These are phyloP conservation scores for Panicum virgatum DNA, from an alignment of 202 grass and related monocot genomes.

Conservation along the genomic window DNA sequence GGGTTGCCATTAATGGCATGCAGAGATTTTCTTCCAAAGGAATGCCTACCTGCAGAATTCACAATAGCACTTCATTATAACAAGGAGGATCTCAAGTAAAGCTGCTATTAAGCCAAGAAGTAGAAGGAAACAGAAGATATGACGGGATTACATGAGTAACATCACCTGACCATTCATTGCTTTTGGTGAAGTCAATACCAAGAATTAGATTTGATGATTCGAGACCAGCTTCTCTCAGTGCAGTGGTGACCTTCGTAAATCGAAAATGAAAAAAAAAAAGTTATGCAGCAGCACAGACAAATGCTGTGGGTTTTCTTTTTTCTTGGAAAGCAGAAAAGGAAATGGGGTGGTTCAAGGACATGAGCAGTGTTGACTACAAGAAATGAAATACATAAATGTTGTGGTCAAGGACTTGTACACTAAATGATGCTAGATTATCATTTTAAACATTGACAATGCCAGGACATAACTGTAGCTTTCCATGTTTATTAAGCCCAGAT, in stretches of 20 bases:
- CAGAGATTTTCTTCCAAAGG: conserved; percentile 80
- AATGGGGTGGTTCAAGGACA: background rate
- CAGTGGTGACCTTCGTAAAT: conserved; percentile 64
- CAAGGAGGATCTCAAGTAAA: conserved; percentile 15
- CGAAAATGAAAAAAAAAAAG: background rate
- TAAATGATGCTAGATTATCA: background rate
- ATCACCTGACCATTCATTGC: conserved; percentile 98
- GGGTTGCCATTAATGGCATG: conserved; percentile 63
- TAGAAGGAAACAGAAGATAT: background rate
- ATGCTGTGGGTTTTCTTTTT: background rate
- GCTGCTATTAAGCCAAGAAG: conserved; percentile 14
- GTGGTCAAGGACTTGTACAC: background rate
- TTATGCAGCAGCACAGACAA: too few relatives aligned
- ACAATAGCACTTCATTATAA: conserved; percentile 22
- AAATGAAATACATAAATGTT: background rate
- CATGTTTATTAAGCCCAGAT: too few relatives aligned
- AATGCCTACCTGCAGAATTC: conserved; percentile 59
- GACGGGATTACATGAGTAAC: conserved; percentile 1
- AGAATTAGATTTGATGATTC: conserved; percentile 97
- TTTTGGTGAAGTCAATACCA: conserved; percentile 97
- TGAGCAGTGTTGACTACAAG: background rate
- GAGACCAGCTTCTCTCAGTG: conserved; percentile 89
- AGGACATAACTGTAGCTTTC: background rate
- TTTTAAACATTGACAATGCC: background rate
- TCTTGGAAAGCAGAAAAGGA: background rate